Percentiles rank a stretch among this genome's conserved stretches.
These are phyloP conservation scores for Nemania abortiva DNA, from an alignment of 2,329 filamentous ascomycete genomes.

Conservation along the genomic window DNA sequence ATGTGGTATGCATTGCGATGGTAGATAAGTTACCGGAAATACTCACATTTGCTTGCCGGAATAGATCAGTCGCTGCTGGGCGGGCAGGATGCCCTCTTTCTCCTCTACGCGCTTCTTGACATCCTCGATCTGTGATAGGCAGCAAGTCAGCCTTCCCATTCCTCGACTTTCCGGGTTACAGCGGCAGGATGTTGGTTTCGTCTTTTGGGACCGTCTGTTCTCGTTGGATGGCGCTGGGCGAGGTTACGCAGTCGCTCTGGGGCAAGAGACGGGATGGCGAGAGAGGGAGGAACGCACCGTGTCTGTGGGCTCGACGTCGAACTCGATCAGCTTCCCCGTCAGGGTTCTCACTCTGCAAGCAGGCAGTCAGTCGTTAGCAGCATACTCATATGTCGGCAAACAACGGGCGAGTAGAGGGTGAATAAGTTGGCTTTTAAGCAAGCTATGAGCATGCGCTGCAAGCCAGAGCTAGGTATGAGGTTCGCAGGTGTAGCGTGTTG, in stretches of 20 bases:
- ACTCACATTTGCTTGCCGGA: slow-evolving; percentile 97
- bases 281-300: slow-evolving; percentile 69
- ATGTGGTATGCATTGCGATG: too few species aligned
- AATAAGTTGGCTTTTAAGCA: background rate
- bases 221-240: background rate
- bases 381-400: background rate
- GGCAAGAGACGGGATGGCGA: background rate
- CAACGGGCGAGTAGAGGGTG: background rate
- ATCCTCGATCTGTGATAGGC: slow-evolving; percentile 76
- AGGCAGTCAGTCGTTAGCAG: slow-evolving; percentile 26
- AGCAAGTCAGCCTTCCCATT: slow-evolving; percentile 12
- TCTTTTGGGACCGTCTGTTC: too few species aligned
- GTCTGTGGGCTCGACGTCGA: slow-evolving; percentile 94
- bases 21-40: background rate
- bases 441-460: background rate
- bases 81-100: slow-evolving; percentile 97
- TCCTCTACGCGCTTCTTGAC: slow-evolving; percentile 99
- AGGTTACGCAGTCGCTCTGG: background rate
- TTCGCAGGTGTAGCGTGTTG: background rate
- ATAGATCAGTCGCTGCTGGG: slow-evolving; percentile 95
- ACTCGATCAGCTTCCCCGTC: slow-evolving; percentile 98
- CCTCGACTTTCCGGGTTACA: background rate
- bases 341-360: slow-evolving; percentile 89
- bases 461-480: background rate
- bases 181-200: background rate